phyloP scores from a whole-genome alignment of 768 basidiomycete species.

The Rhizopogon vesiculosus region DNA sequence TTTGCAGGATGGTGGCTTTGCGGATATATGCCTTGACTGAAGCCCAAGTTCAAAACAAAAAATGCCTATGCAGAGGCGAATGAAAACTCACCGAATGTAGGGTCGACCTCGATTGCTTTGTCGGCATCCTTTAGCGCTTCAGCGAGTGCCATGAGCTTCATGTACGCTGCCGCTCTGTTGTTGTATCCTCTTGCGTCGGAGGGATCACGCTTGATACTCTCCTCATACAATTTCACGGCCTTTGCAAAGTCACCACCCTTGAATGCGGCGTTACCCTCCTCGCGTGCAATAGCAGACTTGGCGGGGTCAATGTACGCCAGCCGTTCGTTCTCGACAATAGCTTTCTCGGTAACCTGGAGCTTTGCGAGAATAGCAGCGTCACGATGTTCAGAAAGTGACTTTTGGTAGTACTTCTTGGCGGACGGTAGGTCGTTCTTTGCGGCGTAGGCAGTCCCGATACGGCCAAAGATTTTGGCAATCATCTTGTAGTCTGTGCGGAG shows the following conservation, averaged over 20 bases:
- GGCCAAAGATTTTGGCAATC: constrained; percentile 90
- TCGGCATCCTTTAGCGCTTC: constrained; percentile 97
- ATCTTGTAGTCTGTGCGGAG: constrained; percentile 93
- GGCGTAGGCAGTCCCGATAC: constrained; percentile 80
- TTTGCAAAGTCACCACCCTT: constrained; percentile 89
- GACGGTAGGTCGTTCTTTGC: constrained; percentile 71
- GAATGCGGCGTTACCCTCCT: constrained; percentile 91
- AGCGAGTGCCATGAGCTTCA: constrained; percentile 88
- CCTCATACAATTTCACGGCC: constrained; percentile 89
- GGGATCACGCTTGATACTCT: constrained; percentile 96
- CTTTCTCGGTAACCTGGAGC: constrained; percentile 78
- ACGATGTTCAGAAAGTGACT: constrained; percentile 94
- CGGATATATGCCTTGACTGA: constrained; percentile 91
- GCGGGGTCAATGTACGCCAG: constrained; percentile 86
- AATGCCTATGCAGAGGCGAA: background rate
- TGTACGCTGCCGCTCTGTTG: constrained; percentile 97
- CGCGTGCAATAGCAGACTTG: constrained; percentile 75
- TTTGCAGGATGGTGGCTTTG: constrained; percentile 78
- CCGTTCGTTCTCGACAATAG: constrained; percentile 72
- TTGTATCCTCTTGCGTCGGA: constrained; percentile 90
- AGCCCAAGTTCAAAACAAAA: background rate
- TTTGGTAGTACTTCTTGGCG: constrained; percentile 90
- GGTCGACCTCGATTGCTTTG: constrained; percentile 88
- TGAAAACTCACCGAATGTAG: constrained; percentile 61
- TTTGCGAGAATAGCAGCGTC: constrained; percentile 91